Base-by-base conservation (phyloP, 257 asterid species). In the Penstemon davidsonii region DNA sequence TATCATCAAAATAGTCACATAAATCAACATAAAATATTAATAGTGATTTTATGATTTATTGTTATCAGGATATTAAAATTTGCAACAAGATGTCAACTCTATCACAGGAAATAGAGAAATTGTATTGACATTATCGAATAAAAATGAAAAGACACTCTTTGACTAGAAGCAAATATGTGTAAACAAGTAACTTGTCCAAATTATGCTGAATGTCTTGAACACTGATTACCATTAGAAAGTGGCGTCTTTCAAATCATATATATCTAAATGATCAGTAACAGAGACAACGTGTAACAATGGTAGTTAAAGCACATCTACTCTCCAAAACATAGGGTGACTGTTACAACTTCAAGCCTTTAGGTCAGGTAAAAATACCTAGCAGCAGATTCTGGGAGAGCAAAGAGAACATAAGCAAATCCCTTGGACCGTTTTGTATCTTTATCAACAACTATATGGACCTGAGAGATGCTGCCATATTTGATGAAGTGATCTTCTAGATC, bases 371-470 rank as follows among this genome's bases (percentile, higher is more conserved):
- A 70, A 53, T 90, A 88, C 99, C 99, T 86, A 49, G 86, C 79
- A 71, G 97, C 97, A 79, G 94, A 84, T 80, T 93, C 97, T 72
- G 96, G 95, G 65, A 84, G 83, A 51, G 86, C 70, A 78, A 83
- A 93, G 58, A 63, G 92, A 75, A 93, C 84, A 80, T 79, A 93
- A 45, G 89, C 97, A 78, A 87, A 43, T 72, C 97, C 99, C 75
- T 83, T 93, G 71, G 99, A 93, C 81, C 88, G 85, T 69, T 85
- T 90, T 36, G 97, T 85, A 46, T 87, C 96, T 82, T 84, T 88
- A 78, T 93, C 97, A 63, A 90, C 80, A 72, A 93, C 96, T 75
- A 93, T 85, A 81, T 91, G 96, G 74, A 81, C 96, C 83, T 84
- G 84, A 54, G 89, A 76, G 61, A 91, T 57, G 64, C 76, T 73